A percentile compares a stretch with the other conserved stretches of the same genome.
Evolutionary conservation across 495 filamentous ascomycete species (phyloP).

Genomic region (Aspergillus bridgeri): DNA sequence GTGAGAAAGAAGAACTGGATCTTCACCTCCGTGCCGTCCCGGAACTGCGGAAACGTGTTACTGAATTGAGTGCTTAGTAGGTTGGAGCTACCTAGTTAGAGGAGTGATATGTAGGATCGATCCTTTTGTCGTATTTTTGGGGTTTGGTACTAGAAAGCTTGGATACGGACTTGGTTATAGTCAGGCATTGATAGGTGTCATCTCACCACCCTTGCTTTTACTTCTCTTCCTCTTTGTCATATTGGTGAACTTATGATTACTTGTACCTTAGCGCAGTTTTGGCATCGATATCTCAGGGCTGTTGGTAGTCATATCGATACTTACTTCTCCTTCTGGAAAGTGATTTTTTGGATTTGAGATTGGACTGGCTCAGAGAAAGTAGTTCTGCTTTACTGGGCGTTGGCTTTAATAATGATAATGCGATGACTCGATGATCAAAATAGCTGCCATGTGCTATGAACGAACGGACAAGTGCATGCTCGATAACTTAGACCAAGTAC

Average conservation of each 20-base stretch:
- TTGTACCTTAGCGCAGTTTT: neutral
- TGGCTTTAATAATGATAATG: too few species aligned
- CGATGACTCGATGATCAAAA: neutral
- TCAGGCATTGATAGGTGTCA: neutral
- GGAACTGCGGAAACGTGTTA: conserved; percentile 80
- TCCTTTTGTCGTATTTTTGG: neutral
- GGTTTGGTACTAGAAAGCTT: neutral
- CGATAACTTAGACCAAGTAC: neutral
- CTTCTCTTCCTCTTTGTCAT: neutral
- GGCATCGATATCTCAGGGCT: neutral
- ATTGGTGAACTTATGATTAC: neutral
- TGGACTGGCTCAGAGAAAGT: too few species aligned
- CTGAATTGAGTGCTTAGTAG: conserved; percentile 55
- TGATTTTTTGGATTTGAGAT: too few species aligned
- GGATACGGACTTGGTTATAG: too few species aligned
- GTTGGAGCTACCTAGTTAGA: neutral
- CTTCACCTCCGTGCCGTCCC: conserved; percentile 77
- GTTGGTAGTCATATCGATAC: neutral
- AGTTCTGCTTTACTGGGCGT: too few species aligned
- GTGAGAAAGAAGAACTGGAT: conserved; percentile 93
- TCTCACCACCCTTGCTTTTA: neutral
- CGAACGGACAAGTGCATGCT: neutral
- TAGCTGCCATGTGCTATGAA: neutral
- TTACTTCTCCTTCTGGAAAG: neutral
- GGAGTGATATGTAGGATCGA: too few species aligned